A percentile compares a stretch with the other conserved stretches of the same genome.
These are phyloP conservation scores for Jamesozyma rosinii DNA, from an alignment of 805 yeast genomes.

Conservation along the genomic window DNA sequence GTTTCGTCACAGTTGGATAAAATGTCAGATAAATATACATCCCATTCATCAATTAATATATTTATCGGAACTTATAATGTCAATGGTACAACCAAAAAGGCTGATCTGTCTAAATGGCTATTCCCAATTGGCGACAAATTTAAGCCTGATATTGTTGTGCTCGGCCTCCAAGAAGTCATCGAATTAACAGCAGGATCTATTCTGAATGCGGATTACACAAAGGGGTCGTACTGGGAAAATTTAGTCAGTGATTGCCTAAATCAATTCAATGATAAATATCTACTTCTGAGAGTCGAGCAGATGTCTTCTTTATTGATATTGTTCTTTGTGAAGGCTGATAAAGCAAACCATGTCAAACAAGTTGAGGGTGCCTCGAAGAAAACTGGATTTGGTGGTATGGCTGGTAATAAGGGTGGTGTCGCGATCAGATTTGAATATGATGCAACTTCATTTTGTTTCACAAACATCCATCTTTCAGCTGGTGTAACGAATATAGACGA, in stretches of 20 bases:
- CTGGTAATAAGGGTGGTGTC: constrained; percentile 95
- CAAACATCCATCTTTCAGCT: constrained; percentile 91
- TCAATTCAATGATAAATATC: constrained; percentile 42
- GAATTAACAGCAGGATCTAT: constrained; percentile 89
- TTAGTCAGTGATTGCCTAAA: constrained; percentile 56
- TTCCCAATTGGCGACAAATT: constrained; percentile 57
- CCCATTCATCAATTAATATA: constrained; percentile 48
- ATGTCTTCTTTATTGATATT: constrained; percentile 61
- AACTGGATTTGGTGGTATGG: constrained; percentile 93
- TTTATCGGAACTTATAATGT: constrained; percentile 83
- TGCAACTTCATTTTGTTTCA: constrained; percentile 67
- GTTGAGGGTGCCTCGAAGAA: constrained; percentile 93
- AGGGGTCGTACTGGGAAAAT: constrained; percentile 71
- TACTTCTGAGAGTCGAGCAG: constrained; percentile 65
- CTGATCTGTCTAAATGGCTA: constrained; percentile 66
- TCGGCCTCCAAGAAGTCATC: constrained; percentile 90
- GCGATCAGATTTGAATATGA: constrained; percentile 84
- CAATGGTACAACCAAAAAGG: constrained; percentile 55
- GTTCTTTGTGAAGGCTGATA: constrained; percentile 48
- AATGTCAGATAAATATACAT: constrained; percentile 44
- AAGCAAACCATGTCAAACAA: constrained; percentile 49
- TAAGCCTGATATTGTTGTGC: constrained; percentile 71
- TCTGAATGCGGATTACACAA: constrained; percentile 72
- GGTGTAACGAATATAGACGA: constrained; percentile 77
- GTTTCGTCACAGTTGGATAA: constrained; percentile 52